Base-by-base conservation (phyloP, 2,329 filamentous ascomycete genomes). In the Fusarium sp. region DNA sequence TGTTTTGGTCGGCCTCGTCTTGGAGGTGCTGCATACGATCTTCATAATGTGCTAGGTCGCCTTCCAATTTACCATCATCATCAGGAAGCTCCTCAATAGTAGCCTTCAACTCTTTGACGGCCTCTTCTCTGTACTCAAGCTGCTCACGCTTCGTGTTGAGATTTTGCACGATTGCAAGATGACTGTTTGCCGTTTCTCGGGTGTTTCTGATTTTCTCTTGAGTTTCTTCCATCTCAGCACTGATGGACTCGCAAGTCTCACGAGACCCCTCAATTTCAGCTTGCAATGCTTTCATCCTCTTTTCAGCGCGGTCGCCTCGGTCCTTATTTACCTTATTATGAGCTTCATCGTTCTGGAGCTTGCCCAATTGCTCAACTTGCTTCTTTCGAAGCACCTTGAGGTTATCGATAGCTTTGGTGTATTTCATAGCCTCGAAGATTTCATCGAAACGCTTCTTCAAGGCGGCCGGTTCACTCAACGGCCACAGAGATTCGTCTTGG, bases 401-500 rank as follows among this genome's bases (percentile, higher is more conserved):
- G 77, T 97, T 97, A 45, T 97, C 94, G 63, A 99, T 97, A 18
- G 94, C 96, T 76, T 97, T 97, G 34, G 94, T 97, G 79, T 98
- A 99, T 77, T 97, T 97, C 80, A 93, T 85, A 2, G 96, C 96
- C 80, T 98, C 96, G 72, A 99, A 99, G 12, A 99, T 99, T 77
- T 97, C 93, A 76, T 99, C 96, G 64, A 99, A 99, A 53, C 90
- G 91, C 79, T 97, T 97, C 80, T 99, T 99, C 51, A 99, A 83
- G 1, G 88, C 88, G 0, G 88, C 83, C 0, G 96, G 93, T 74
- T 97, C 93, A 76, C 93, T 97, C 85, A 99, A 90, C 0, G 96
- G 96, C 96, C 96, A 99, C 30, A 98, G 81, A 28, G 95, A 97
- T 72, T 99, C 96, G 77, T 99, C 96, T 77, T 99, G 96, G 76